These are phyloP conservation scores for Pachysandra terminalis DNA, from an alignment of 164 flowering plant species.

Conservation along the genomic window DNA sequence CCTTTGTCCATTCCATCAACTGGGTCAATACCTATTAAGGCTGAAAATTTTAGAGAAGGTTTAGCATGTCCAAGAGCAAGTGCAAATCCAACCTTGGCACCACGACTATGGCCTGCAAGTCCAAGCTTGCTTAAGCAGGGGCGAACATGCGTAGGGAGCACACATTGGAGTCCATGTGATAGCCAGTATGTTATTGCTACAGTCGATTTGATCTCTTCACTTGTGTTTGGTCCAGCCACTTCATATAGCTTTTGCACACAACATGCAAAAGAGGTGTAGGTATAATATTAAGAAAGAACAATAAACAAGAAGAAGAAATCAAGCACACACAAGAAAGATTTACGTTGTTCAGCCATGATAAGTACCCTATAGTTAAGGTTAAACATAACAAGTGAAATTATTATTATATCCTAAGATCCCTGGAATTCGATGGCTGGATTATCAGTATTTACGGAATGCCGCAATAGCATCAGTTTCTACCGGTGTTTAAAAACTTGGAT, in stretches of 20 bases:
- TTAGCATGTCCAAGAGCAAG: slow-evolving; percentile 41
- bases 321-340: too few species aligned
- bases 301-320: too few species aligned
- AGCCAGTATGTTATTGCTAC: slow-evolving; percentile 62
- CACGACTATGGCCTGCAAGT: slow-evolving; percentile 78
- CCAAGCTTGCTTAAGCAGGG: slow-evolving; percentile 50
- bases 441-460: too few species aligned
- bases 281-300: too few species aligned
- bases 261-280: too few species aligned
- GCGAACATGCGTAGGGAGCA: slow-evolving; percentile 45
- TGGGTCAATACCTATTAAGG: slow-evolving; percentile 84
- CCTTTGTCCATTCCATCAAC: slow-evolving; percentile 85
- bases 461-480: too few species aligned
- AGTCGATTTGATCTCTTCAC: slow-evolving; percentile 47
- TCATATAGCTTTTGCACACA: slow-evolving; percentile 37
- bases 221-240: slow-evolving; percentile 52
- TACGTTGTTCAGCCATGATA: too few species aligned
- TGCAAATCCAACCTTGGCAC: slow-evolving; percentile 83
- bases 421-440: too few species aligned
- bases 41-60: slow-evolving; percentile 47
- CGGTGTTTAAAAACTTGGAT: too few species aligned
- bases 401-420: too few species aligned
- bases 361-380: too few species aligned
- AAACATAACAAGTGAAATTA: too few species aligned
- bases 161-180: slow-evolving; percentile 32